Evolutionary conservation across 1,139 yeast species (phyloP), one percentile per base, ranked within the genome.

Genomic region (Sporopachydermia cereana): DNA sequence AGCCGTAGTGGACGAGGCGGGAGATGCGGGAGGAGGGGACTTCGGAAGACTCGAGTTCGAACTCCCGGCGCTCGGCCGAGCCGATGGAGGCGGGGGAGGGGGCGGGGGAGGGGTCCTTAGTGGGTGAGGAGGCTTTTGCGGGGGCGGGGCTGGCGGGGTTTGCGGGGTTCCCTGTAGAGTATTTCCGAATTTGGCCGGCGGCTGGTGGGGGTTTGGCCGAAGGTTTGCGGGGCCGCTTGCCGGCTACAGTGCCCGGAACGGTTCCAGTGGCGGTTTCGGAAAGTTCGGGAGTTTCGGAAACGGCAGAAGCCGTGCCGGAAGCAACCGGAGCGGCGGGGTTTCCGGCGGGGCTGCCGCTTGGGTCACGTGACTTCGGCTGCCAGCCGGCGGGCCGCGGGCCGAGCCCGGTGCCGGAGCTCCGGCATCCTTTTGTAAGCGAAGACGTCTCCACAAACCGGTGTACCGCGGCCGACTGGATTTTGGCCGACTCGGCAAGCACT

Each of bases 1-100:
- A 70, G 3, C 98, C 97, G 59, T 89, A 91, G 61, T 91, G 98
- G 59, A 88, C 85, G 45, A 91, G 71, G 50, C 99, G 72, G 17
- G 89, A 86, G 30, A 91, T 63, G 55, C 96, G 74, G 1, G 95
- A 75, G 20, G 93, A 72, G 2, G 99, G 99, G 17, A 91, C 93
- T 46, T 77, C 74, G 2, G 91, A 76, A 47, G 79, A 76, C 24
- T 76, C 65, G 72, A 83, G 64, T 45, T 72, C 69, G 51, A 67
- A 64, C 24, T 62, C 64, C n/a, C 67, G 65, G 47, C 61, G 60
- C n/a, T 59, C 64, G 31, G 64, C 58, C 43, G 57, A 55, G 2
- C 75, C 74, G 42, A 64, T 34, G 17, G 17, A 12, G 9, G 9
- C 39, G 9, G n/a, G 12, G 18, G 39, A 21, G 9, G 9, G 9